Base-by-base conservation (phyloP, 768 basidiomycete genomes). In the Tylopilus subfusipes region DNA sequence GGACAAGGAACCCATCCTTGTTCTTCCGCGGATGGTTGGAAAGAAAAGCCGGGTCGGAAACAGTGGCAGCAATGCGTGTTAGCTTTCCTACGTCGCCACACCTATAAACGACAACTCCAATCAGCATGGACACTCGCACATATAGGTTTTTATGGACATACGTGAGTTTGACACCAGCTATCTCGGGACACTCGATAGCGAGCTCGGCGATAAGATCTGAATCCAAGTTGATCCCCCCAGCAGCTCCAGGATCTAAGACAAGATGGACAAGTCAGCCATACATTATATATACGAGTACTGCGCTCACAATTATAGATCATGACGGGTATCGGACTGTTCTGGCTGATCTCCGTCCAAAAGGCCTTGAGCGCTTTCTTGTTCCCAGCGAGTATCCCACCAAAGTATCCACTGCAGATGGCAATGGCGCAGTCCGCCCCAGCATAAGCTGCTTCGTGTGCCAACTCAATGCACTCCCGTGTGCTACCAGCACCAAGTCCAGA, bases 21-120 rank as follows among this genome's bases (percentile, higher is more conserved):
- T 83, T 81, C 73, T 82, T 85, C 66, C 90, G 85, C 42, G 92
- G 90, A 71, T 86, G 75, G 31, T 72, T 64, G 27, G 77, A 67
- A 18, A 71, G 58, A 72, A 93, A 93, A 5, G 74, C 68, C 8
- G 81, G 68, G 31, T 74, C 73, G 14, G 87, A 80, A 8, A 90
- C 81, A 11, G 78, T 74, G 42, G 85, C 85, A 46, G 86, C 84
- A 59, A 95, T 88, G 61, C 93, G 81, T 27, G 90, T 90, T 61
- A 95, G 78, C 72, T 95, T 95, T 46, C 93, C 94, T 57, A 97
- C 90, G 64, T 89, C 91, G 27, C 90, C 93, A 64, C 94, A 96
- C 40, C 90, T 92, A 61, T 55, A 18, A 55, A 22, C 47, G 53
- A 48, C n/a, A 16, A 57, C 43, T 24, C 19, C n/a, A n/a, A n/a